Percentiles rank a stretch among this genome's conserved stretches.
phyloP scores from a whole-genome alignment of 2,329 filamentous ascomycete species.

The Fusarium zealandicum region DNA sequence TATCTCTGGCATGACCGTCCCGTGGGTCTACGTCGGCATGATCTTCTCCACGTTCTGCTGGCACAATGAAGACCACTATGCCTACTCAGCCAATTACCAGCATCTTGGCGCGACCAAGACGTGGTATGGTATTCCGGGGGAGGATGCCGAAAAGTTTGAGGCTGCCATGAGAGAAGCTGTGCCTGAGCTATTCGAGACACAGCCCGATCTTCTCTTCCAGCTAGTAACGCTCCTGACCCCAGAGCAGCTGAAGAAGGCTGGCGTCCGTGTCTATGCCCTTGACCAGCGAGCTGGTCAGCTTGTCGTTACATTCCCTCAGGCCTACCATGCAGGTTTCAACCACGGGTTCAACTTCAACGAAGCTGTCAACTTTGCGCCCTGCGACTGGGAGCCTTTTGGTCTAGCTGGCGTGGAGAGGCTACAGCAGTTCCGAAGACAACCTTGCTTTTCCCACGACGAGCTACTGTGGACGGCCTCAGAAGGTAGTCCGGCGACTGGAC shows the following conservation, averaged over 20 bases:
- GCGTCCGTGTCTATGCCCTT: slow-evolving; percentile 91
- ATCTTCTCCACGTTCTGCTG: slow-evolving; percentile 99
- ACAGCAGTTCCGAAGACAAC: slow-evolving; percentile 86
- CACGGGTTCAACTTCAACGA: slow-evolving; percentile 99
- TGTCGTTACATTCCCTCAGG: slow-evolving; percentile 95
- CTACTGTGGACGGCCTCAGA: slow-evolving; percentile 89
- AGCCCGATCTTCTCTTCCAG: slow-evolving; percentile 95
- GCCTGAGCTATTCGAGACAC: slow-evolving; percentile 94
- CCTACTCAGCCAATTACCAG: slow-evolving; percentile 97
- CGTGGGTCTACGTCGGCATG: slow-evolving; percentile 99
- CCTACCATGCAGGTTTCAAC: slow-evolving; percentile 98
- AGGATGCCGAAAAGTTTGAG: slow-evolving; percentile 94
- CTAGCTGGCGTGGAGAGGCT: slow-evolving; percentile 85
- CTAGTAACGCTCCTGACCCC: slow-evolving; percentile 95
- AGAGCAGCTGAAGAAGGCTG: slow-evolving; percentile 90
- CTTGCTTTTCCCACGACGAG: slow-evolving; percentile 98
- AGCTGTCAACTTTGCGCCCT: slow-evolving; percentile 95
- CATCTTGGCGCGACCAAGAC: slow-evolving; percentile 98
- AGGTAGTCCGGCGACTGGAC: slow-evolving; percentile 68
- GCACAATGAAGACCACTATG: slow-evolving; percentile 98
- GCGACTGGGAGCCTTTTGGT: slow-evolving; percentile 94
- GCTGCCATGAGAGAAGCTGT: slow-evolving; percentile 94
- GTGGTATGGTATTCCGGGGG: slow-evolving; percentile 97
- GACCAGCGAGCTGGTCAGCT: slow-evolving; percentile 96
- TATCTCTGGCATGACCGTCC: slow-evolving; percentile 98